A percentile compares a stretch with the other conserved stretches of the same genome.
phyloP scores from a whole-genome alignment of 2,329 filamentous ascomycete species.

The Microdochium paspali region DNA sequence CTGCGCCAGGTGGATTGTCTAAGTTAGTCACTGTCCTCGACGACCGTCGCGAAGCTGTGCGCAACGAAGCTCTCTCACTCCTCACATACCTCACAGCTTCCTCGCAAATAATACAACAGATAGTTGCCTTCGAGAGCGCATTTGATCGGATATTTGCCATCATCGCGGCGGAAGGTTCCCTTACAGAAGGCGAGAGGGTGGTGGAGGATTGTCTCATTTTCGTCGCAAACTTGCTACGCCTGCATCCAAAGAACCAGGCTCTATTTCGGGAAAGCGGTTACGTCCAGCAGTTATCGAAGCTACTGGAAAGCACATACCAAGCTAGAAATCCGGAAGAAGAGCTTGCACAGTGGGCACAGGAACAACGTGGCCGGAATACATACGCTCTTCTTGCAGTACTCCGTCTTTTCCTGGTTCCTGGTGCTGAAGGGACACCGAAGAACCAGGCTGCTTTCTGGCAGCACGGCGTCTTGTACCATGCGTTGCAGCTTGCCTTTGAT shows the following conservation, averaged over 20 bases:
- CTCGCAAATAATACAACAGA: constrained; percentile 83
- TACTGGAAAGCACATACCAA: constrained; percentile 53
- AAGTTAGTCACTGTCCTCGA: constrained; percentile 77
- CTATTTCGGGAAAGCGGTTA: constrained; percentile 87
- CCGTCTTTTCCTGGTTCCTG: constrained; percentile 72
- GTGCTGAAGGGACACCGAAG: constrained; percentile 68
- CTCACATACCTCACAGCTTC: constrained; percentile 81
- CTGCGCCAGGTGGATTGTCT: constrained; percentile 79
- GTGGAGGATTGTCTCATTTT: constrained; percentile 92
- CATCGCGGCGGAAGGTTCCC: constrained; percentile 70
- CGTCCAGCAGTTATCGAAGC: constrained; percentile 58
- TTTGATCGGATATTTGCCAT: constrained; percentile 81
- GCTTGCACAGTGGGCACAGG: constrained; percentile 64
- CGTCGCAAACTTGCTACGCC: constrained; percentile 76
- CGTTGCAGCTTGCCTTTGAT: constrained; percentile 76
- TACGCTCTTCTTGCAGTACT: constrained; percentile 84
- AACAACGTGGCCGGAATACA: constrained; percentile 78
- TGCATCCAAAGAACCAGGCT: constrained; percentile 87
- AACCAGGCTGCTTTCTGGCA: constrained; percentile 86
- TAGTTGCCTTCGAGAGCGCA: constrained; percentile 90
- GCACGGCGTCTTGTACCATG: constrained; percentile 67
- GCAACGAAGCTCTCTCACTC: constrained; percentile 80
- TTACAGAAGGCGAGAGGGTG: constrained; percentile 73
- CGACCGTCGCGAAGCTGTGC: constrained; percentile 75
- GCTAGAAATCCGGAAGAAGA: constrained; percentile 45